phyloP scores from a whole-genome alignment of 2,329 filamentous ascomycete genomes.

The Cercospora brassicicola region DNA sequence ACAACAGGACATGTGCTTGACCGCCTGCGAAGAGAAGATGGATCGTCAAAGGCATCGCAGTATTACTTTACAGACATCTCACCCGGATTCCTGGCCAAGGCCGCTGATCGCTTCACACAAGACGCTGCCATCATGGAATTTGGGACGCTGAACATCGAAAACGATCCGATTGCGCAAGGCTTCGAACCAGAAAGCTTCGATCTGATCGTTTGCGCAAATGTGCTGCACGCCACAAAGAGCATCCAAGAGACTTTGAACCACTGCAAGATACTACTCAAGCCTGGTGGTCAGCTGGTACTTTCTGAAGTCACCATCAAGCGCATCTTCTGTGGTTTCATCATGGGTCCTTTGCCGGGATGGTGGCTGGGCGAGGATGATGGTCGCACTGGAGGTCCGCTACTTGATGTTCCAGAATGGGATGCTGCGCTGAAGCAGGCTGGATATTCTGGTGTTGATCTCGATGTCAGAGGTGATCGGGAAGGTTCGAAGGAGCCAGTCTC shows the following conservation, averaged over 20 bases:
- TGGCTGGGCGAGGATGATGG: neutral
- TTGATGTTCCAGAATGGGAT: neutral
- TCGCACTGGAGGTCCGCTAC: neutral
- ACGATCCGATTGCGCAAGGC: constrained; percentile 38
- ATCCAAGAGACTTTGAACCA: constrained; percentile 28
- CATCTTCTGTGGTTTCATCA: neutral
- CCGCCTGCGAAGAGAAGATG: neutral
- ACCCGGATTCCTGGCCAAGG: constrained; percentile 44
- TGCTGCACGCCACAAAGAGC: constrained; percentile 29
- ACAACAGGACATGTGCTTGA: constrained; percentile 43
- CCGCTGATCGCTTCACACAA: constrained; percentile 26
- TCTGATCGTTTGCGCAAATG: constrained; percentile 31
- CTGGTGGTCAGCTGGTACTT: constrained; percentile 2
- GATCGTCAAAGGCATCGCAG: constrained; percentile 3
- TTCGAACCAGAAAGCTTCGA: constrained; percentile 36
- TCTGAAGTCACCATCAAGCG: neutral
- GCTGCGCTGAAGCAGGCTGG: neutral
- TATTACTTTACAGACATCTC: constrained; percentile 53
- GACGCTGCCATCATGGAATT: constrained; percentile 27
- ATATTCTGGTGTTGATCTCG: neutral
- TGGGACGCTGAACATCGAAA: constrained; percentile 36
- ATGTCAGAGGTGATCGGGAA: neutral
- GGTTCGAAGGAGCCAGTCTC: neutral
- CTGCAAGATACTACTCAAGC: constrained; percentile 25
- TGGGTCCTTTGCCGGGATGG: neutral